These are phyloP conservation scores for Citrus unshiu DNA, from an alignment of 345 rosid genomes.

Conservation along the genomic window DNA sequence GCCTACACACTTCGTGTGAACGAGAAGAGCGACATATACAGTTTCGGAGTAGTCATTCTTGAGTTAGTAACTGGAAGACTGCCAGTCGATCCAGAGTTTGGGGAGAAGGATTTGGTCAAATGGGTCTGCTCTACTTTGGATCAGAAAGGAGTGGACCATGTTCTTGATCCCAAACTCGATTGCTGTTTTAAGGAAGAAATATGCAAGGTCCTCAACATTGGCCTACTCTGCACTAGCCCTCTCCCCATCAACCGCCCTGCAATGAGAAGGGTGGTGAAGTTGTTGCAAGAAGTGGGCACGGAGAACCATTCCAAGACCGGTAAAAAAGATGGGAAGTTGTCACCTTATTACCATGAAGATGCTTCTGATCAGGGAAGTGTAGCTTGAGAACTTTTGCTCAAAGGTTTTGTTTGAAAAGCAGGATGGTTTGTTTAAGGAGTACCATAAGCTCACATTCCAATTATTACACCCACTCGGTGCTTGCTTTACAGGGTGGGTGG, in stretches of 20 bases:
- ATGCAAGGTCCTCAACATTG: constrained; percentile 81
- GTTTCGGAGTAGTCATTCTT: constrained; percentile 92
- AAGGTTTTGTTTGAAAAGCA: not conserved
- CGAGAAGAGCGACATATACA: constrained; percentile 99
- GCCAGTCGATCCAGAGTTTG: constrained; percentile 75
- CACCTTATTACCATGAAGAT: constrained; percentile 86
- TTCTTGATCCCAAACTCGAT: constrained; percentile 76
- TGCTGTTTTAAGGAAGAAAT: constrained; percentile 83
- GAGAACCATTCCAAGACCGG: constrained; percentile 30
- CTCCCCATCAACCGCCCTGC: constrained; percentile 94
- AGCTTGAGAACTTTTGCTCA: constrained; percentile 37
- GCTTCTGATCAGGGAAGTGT: constrained; percentile 78
- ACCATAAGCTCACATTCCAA: constrained; percentile 5
- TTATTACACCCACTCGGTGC: constrained; percentile 17
- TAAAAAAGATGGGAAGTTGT: constrained; percentile 73
- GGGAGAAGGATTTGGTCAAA: constrained; percentile 92
- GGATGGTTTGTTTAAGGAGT: constrained; percentile 6
- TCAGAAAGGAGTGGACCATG: constrained; percentile 78
- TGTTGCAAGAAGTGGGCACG: constrained; percentile 71
- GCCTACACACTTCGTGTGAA: constrained; percentile 95
- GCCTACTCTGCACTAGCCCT: constrained; percentile 78
- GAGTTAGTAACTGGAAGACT: constrained; percentile 86
- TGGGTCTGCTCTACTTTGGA: constrained; percentile 82
- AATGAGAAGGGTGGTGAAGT: constrained; percentile 91
- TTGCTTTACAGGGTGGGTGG: constrained; percentile 15